Conservation (phyloP, 306 rosid genomes). For the Prunus persica region Prunus_persica_NCBIv2 NC_034014.1:25921001-25921500, state of each 20-base stretch:
- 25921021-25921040: not conserved
- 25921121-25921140: not conserved
- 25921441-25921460: no score
- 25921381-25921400: not conserved
- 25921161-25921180: not conserved
- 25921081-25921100: not conserved
- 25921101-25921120: not conserved
- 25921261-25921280: not conserved
- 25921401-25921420: not conserved
- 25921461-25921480: not conserved
- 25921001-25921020: not conserved
- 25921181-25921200: constrained; percentile 1
- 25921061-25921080: not conserved
- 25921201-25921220: not conserved
- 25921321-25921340: not conserved
- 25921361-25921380: not conserved
- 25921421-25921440: not conserved
- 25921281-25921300: not conserved
- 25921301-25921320: not conserved
- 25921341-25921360: not conserved
- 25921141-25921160: not conserved
- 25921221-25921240: not conserved
- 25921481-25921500: not conserved
- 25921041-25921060: not conserved
- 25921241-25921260: not conserved